Evolutionary conservation across 495 filamentous ascomycete genomes (phyloP).

Genomic region (Hamigera avellanea): DNA sequence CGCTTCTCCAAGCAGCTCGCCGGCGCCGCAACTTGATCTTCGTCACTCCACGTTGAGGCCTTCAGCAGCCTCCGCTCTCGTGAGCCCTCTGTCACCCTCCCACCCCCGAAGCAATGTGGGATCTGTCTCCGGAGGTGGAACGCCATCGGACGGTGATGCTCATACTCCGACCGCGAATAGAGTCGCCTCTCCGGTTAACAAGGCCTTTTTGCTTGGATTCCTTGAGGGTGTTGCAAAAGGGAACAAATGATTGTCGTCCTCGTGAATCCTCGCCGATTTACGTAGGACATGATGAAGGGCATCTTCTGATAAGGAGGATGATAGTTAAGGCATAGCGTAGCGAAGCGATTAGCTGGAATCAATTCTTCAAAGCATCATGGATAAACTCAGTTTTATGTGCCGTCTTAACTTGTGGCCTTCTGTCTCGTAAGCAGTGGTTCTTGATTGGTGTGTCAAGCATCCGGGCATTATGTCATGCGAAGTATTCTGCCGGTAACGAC

Average conservation of each 20-base stretch:
- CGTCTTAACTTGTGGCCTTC: too few species aligned
- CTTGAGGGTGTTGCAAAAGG: conserved; percentile 48
- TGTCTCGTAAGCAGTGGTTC: too few species aligned
- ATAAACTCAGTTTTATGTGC: too few species aligned
- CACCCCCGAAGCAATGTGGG: conserved; percentile 23
- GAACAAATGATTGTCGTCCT: conserved; percentile 15
- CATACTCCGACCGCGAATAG: conserved; percentile 27
- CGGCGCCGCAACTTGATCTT: conserved; percentile 13
- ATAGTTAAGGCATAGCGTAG: too few species aligned
- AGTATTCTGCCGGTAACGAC: background rate
- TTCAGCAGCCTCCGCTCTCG: conserved; percentile 18
- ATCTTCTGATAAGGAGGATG: too few species aligned
- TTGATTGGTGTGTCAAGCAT: too few species aligned
- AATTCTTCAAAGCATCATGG: too few species aligned
- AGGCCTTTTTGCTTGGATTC: conserved; percentile 70
- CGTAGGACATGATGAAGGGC: too few species aligned
- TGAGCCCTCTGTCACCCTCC: conserved; percentile 37
- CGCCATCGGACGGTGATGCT: conserved; percentile 30
- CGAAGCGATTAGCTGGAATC: too few species aligned
- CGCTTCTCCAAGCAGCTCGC: conserved; percentile 13
- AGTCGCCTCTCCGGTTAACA: conserved; percentile 58
- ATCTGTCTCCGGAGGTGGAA: conserved; percentile 27
- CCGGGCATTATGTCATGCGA: conserved; percentile 1
- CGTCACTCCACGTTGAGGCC: conserved; percentile 10
- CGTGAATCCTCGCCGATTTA: too few species aligned